Evolutionary conservation across 768 basidiomycete species (phyloP).

Genomic region (Kwoniella europaea): DNA sequence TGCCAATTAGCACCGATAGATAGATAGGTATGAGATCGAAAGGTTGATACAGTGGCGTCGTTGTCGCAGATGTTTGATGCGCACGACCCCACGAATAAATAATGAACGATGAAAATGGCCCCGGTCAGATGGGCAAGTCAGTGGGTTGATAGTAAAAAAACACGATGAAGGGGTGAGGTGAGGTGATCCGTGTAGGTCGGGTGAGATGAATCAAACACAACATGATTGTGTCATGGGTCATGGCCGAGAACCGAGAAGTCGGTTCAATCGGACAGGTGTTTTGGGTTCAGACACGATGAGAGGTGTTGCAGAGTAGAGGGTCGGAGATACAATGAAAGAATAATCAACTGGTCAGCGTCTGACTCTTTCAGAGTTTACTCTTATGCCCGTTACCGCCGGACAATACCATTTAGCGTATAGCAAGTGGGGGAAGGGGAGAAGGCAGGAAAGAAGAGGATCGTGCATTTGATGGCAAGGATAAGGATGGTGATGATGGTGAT

Average conservation of each 20-base stretch:
- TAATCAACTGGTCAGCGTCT: background rate
- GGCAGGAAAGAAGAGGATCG: background rate
- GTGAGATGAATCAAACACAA: background rate
- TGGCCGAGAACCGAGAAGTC: background rate
- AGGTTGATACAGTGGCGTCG: background rate
- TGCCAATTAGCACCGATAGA: background rate
- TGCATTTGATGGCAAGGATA: background rate
- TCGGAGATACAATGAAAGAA: background rate
- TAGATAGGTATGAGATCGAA: conserved; percentile 1
- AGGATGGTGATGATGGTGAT: background rate
- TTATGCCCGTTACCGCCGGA: conserved; percentile 9
- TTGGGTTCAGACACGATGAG: background rate
- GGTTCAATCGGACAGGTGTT: background rate
- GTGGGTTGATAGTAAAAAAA: background rate
- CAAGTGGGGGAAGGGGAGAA: background rate
- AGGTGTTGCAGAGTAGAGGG: background rate
- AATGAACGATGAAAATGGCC: background rate
- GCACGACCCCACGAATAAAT: background rate
- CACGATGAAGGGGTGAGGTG: background rate
- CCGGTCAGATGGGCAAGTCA: background rate
- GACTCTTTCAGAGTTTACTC: background rate
- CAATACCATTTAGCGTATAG: background rate
- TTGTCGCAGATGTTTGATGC: background rate
- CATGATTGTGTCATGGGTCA: background rate
- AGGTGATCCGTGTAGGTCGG: conserved; percentile 22